Evolutionary conservation across 208 protist genomes (phyloP).

Genomic region (Trypanosoma lewisi): DNA sequence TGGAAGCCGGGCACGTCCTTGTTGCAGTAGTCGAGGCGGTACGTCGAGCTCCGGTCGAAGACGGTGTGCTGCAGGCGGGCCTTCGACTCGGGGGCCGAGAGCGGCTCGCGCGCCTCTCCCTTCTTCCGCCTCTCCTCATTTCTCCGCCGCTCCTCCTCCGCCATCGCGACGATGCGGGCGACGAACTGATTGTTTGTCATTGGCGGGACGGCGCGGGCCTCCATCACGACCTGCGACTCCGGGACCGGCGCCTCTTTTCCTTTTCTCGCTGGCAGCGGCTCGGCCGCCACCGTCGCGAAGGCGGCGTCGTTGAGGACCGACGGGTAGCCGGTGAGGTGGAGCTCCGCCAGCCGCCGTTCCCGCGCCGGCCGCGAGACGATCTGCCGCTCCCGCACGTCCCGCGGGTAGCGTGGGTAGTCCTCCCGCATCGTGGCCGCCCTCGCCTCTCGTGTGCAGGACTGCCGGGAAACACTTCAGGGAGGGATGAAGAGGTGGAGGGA

Average conservation of each 20-base stretch:
- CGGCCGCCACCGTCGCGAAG: not conserved
- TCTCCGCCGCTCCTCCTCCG: constrained; percentile 26
- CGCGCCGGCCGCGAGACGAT: constrained; percentile 12
- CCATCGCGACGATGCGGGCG: constrained; percentile 42
- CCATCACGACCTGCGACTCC: not conserved
- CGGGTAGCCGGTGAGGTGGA: constrained; percentile 78
- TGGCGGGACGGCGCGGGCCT: constrained; percentile 28
- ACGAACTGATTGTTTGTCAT: constrained; percentile 62
- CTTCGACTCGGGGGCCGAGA: constrained; percentile 4
- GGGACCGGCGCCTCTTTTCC: constrained; percentile 34
- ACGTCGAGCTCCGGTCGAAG: constrained; percentile 73
- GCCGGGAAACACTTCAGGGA: no score
- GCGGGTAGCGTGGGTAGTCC: constrained; percentile 24
- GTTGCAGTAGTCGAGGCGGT: constrained; percentile 80
- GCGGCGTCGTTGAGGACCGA: constrained; percentile 49
- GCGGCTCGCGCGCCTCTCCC: not conserved
- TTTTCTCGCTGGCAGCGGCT: no score
- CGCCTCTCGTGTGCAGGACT: not conserved
- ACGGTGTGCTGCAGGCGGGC: constrained; percentile 21
- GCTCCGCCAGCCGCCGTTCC: constrained; percentile 43
- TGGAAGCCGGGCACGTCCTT: constrained; percentile 34
- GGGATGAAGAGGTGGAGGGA: no score
- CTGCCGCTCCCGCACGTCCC: constrained; percentile 21
- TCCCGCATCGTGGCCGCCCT: constrained; percentile 11
- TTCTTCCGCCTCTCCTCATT: constrained; percentile 8